A percentile compares a stretch with the other conserved stretches of the same genome.
phyloP scores from a whole-genome alignment of 176 grass and related monocot species.

The Alloteropsis semialata region DNA sequence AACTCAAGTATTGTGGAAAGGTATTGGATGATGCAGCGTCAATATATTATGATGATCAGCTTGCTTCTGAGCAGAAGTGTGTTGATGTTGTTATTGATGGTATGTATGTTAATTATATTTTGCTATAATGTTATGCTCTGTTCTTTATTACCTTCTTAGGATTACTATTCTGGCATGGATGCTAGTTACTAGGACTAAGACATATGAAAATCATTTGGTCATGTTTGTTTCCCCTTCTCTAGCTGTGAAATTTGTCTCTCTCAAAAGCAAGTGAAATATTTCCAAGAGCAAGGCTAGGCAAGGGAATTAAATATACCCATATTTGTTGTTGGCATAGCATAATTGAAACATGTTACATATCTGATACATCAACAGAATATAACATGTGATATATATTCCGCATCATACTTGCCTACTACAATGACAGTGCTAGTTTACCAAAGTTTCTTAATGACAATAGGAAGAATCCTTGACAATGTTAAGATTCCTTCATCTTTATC shows the following conservation, averaged over 20 bases:
- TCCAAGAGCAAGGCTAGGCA: neutral
- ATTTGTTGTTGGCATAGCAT: constrained; percentile 4
- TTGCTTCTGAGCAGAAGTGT: constrained; percentile 53
- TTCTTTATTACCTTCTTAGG: constrained; percentile 10
- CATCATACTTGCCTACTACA: constrained; percentile 16
- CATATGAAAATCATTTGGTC: neutral
- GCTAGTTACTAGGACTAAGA: neutral
- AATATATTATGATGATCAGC: constrained; percentile 49
- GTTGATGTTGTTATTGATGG: constrained; percentile 74
- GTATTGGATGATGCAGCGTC: constrained; percentile 44
- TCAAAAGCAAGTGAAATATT: neutral
- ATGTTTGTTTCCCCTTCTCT: neutral
- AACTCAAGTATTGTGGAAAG: constrained; percentile 56
- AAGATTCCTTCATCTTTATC: neutral
- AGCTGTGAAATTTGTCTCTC: neutral
- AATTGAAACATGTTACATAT: constrained; percentile 3
- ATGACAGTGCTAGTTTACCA: neutral
- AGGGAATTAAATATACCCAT: neutral
- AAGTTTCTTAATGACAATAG: neutral
- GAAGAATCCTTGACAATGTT: neutral
- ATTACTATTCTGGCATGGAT: constrained; percentile 9
- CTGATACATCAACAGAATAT: neutral
- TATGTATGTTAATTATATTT: constrained; percentile 30
- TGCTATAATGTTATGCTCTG: neutral
- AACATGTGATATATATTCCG: neutral